A percentile compares a stretch with the other conserved stretches of the same genome.
These are phyloP conservation scores for Gyrodon lividus DNA, from an alignment of 768 basidiomycete genomes.

Conservation along the genomic window DNA sequence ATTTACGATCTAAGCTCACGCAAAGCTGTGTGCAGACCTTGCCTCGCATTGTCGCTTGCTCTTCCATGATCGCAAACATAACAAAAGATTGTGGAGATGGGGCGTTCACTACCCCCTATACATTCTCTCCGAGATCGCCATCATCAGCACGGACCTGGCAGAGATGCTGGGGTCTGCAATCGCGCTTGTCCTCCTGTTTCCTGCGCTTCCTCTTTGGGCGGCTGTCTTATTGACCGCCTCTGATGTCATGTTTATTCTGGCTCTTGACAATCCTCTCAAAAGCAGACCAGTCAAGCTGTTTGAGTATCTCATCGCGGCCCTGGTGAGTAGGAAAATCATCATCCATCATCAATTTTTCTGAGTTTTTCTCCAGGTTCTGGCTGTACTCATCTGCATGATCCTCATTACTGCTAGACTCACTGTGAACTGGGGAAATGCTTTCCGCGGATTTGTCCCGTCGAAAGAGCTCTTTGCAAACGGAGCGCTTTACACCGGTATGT, in stretches of 20 bases:
- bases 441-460: constrained; percentile 76
- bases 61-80: constrained; percentile 61
- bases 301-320: constrained; percentile 57
- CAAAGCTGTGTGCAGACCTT: constrained; percentile 42
- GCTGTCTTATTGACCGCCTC: constrained; percentile 65
- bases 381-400: constrained; percentile 76
- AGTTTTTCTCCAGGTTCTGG: constrained; percentile 46
- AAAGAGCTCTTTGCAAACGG: constrained; percentile 54
- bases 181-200: constrained; percentile 74
- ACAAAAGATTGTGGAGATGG: constrained; percentile 57
- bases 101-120: constrained; percentile 66
- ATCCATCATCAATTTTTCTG: not conserved
- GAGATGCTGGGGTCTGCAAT: constrained; percentile 84
- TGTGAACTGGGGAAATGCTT: constrained; percentile 71
- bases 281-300: constrained; percentile 67
- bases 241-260: constrained; percentile 71
- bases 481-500: constrained; percentile 64
- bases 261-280: constrained; percentile 66
- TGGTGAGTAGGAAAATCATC: constrained; percentile 43
- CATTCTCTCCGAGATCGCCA: constrained; percentile 62
- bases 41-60: constrained; percentile 63
- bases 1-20: constrained; percentile 8
- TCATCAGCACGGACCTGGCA: constrained; percentile 77
- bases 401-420: constrained; percentile 70
- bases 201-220: constrained; percentile 64